Percentiles rank a stretch among this genome's conserved stretches.
phyloP scores from a whole-genome alignment of 1,139 yeast genomes.

The Zhuliangozyma parablackwelliae region DNA sequence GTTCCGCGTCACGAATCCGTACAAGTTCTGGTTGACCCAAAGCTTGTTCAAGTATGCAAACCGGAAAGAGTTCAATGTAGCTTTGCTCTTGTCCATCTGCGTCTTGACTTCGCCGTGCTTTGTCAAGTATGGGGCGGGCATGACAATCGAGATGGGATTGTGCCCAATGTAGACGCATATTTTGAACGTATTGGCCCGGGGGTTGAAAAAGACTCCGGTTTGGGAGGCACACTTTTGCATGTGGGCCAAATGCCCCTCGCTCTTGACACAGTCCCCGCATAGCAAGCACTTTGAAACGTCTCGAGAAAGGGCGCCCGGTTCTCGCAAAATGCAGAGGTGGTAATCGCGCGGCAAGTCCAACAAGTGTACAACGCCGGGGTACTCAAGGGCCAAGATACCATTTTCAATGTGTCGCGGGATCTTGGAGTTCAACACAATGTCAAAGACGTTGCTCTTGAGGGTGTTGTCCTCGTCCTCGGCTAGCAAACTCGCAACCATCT shows the following conservation, averaged over 20 bases:
- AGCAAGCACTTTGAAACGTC: conserved; percentile 32
- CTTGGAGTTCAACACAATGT: conserved; percentile 22
- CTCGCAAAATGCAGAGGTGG: conserved; percentile 17
- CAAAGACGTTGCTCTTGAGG: conserved; percentile 25
- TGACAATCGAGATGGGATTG: conserved; percentile 25
- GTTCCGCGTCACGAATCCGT: conserved; percentile 32
- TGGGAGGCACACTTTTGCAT: conserved; percentile 20
- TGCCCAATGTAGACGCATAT: conserved; percentile 30
- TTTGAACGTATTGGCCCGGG: conserved; percentile 32
- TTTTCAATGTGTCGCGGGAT: conserved; percentile 19
- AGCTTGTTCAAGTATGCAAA: conserved; percentile 51
- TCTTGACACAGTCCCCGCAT: conserved; percentile 22
- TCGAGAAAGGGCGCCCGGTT: conserved; percentile 20
- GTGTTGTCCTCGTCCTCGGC: conserved; percentile 1
- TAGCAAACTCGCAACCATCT: conserved; percentile 13
- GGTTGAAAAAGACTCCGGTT: conserved; percentile 44
- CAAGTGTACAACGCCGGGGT: conserved; percentile 39
- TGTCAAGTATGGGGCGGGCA: conserved; percentile 66
- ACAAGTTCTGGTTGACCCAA: conserved; percentile 56
- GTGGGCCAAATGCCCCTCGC: conserved; percentile 17
- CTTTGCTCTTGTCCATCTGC: conserved; percentile 48
- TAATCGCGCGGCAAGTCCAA: conserved; percentile 35
- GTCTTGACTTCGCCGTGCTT: conserved; percentile 68
- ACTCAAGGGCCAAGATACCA: conserved; percentile 28
- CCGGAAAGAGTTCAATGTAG: conserved; percentile 48